phyloP scores from a whole-genome alignment of 257 asterid species.

The Henckelia pumila region DNA sequence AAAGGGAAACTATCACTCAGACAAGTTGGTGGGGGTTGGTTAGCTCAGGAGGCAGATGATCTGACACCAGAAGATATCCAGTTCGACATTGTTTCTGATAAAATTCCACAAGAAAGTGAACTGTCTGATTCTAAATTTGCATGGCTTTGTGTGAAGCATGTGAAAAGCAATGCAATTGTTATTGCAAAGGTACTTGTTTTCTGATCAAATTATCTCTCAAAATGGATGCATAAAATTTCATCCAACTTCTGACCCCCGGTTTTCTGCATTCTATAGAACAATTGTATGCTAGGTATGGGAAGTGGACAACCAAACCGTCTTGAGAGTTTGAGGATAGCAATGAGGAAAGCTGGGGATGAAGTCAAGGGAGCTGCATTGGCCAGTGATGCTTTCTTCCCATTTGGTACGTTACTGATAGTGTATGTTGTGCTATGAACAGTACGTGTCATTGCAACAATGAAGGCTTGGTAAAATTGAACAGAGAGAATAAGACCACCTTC shows the following conservation, averaged over 20 bases:
- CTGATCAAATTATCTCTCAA: neutral
- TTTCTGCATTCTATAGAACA: slow-evolving; percentile 42
- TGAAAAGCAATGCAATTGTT: slow-evolving; percentile 94
- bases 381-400: slow-evolving; percentile 96
- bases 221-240: neutral
- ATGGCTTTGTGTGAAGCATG: slow-evolving; percentile 95
- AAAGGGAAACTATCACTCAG: slow-evolving; percentile 84
- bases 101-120: slow-evolving; percentile 62
- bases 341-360: slow-evolving; percentile 85
- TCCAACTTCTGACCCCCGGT: slow-evolving; percentile 5
- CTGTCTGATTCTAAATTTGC: slow-evolving; percentile 80
- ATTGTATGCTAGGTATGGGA: slow-evolving; percentile 95
- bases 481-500: neutral
- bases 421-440: neutral
- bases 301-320: slow-evolving; percentile 96
- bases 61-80: slow-evolving; percentile 73
- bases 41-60: slow-evolving; percentile 96
- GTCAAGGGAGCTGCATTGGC: slow-evolving; percentile 95
- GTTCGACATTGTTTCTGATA: slow-evolving; percentile 65
- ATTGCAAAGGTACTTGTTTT: slow-evolving; percentile 66
- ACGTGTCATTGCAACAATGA: neutral
- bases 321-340: slow-evolving; percentile 90
- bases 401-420: slow-evolving; percentile 46
- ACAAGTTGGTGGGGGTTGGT: slow-evolving; percentile 98
- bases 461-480: neutral